Base-by-base conservation (phyloP, 768 basidiomycete species). In the Macrocybe gigantea region DNA sequence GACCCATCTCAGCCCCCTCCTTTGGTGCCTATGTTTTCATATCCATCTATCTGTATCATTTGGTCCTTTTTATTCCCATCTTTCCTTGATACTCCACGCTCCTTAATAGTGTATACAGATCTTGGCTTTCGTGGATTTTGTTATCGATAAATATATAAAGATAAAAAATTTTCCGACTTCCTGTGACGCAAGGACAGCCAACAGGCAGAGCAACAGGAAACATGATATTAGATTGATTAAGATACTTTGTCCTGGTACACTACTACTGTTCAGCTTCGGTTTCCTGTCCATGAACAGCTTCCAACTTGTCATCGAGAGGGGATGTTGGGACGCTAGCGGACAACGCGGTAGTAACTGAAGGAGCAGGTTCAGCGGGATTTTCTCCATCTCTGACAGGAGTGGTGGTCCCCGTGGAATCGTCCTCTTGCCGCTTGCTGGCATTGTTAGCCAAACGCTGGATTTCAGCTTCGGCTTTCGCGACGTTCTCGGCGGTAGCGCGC, bases 391-490 rank as follows among this genome's bases (percentile, higher is more conserved):
- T 71, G 43, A 70, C 70, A 2, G 71, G 67, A n/a, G 69, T 66
- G 3, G 60, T 55, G 3, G 60, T 55, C 31, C 57, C 56, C n/a
- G 49, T 64, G 10, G 51, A 53, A 48, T 61, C 64, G 40, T 64
- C 62, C 38, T 66, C 59, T 57, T 78, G 77, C 47, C 22, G 22
- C 22, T 22, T 22, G 2, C 22, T 4, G 22, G 56, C 48, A n/a
- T 63, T 60, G 35, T 58, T 69, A 35, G 66, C 73, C 47, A 91
- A 72, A 44, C 79, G 79, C 55, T 76, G 68, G 60, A 93, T 88
- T 53, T 86, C 79, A 10, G 74, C 77, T 63, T 92, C 85, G 9
- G 85, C 91, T 67, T 87, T 87, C 35, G 82, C 79, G 44, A 93
- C 70, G 56, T 89, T 88, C 60, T 89, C 88, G 5, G 79, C 77